Evolutionary conservation across 305 asterid species (phyloP).

Genomic region (Fraxinus dipetala): DNA sequence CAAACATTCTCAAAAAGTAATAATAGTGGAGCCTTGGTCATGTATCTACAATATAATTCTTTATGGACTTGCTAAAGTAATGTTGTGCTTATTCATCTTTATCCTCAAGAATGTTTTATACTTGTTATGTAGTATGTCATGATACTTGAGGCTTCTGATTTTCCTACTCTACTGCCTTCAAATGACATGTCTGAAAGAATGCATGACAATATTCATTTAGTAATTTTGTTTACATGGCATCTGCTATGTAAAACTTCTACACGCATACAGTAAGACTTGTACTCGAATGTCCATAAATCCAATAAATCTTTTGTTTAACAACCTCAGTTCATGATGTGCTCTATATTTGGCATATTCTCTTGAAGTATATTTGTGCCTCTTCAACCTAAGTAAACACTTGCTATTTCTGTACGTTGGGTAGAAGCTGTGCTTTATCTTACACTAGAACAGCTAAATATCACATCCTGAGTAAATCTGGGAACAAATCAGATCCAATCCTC

Average conservation of each 20-base stretch:
- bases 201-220: not conserved
- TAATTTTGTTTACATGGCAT: not conserved
- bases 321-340: not conserved
- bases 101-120: not conserved
- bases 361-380: not conserved
- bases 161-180: not conserved
- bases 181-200: not conserved
- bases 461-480: not conserved
- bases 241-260: not conserved
- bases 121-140: not conserved
- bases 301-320: not conserved
- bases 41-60: not conserved
- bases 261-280: not conserved
- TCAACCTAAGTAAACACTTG: not conserved
- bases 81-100: not conserved
- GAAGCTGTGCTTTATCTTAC: not conserved
- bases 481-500: not conserved
- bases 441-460: not conserved
- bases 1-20: not conserved
- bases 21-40: not conserved
- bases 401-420: not conserved
- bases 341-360: not conserved
- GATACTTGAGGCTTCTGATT: not conserved
- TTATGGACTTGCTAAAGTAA: not conserved
- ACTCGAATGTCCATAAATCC: not conserved